Percentiles rank a stretch among this genome's conserved stretches.
These are phyloP conservation scores for Simmondsia chinensis DNA, from an alignment of 148 eudicot species.

Conservation along the genomic window DNA sequence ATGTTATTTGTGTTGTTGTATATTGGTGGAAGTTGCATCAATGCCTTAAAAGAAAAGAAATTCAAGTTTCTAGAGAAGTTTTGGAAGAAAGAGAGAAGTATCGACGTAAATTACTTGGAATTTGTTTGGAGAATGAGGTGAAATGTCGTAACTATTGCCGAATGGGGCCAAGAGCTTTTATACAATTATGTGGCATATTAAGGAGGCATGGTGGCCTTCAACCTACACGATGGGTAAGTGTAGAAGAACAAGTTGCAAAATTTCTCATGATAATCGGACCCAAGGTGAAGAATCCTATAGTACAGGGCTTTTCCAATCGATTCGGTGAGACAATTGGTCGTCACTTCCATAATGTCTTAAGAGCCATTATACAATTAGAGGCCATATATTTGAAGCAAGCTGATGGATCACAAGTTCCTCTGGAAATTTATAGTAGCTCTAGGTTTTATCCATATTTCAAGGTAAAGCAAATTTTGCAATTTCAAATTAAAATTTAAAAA, in stretches of 20 bases:
- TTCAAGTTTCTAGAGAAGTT: background rate
- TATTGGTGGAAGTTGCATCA: background rate
- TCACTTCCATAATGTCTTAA: background rate
- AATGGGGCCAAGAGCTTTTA: background rate
- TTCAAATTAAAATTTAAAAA: too few species aligned
- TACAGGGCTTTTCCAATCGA: background rate
- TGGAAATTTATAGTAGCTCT: background rate
- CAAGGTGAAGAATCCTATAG: background rate
- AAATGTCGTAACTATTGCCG: too few species aligned
- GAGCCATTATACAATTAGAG: background rate
- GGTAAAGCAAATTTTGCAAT: background rate
- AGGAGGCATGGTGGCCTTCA: background rate
- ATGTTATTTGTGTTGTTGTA: background rate
- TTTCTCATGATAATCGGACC: background rate
- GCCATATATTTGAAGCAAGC: background rate
- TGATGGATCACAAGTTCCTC: background rate
- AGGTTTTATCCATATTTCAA: background rate
- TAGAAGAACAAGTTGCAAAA: background rate
- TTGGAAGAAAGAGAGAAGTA: too few species aligned
- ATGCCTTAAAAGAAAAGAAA: background rate
- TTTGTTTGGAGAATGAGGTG: too few species aligned
- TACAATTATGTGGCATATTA: background rate
- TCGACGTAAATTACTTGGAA: too few species aligned
- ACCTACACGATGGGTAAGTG: background rate
- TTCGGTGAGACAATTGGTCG: background rate